phyloP scores from a whole-genome alignment of 1,139 yeast species.

The Suhomyces coccinellae region DNA sequence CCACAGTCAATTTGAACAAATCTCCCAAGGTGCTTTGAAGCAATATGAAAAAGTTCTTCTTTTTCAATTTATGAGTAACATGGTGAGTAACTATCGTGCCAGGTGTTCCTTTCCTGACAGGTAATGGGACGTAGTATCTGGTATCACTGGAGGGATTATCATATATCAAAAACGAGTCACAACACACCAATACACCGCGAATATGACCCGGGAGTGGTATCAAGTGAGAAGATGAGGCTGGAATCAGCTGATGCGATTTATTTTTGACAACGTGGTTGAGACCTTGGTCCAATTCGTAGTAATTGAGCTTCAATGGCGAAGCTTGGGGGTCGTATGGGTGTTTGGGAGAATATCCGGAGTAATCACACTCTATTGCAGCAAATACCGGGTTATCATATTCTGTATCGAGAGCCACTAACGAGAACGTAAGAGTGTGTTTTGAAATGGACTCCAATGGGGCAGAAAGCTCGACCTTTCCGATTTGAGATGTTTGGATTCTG shows the following conservation, averaged over 20 bases:
- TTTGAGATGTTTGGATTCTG: conserved; percentile 40
- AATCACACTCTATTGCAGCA: conserved; percentile 76
- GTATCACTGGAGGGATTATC: conserved; percentile 18
- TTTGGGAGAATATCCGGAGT: conserved; percentile 24
- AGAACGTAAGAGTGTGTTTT: conserved; percentile 54
- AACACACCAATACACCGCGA: conserved; percentile 44
- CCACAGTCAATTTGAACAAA: conserved; percentile 65
- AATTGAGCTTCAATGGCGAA: conserved; percentile 41
- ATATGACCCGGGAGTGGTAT: conserved; percentile 36
- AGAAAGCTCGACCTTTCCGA: conserved; percentile 49
- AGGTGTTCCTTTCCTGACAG: conserved; percentile 36
- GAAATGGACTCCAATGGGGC: conserved; percentile 75
- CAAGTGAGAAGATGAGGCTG: conserved; percentile 29
- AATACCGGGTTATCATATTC: conserved; percentile 81
- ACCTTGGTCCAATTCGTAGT: conserved; percentile 84
- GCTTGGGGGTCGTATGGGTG: conserved; percentile 16
- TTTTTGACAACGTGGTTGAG: conserved; percentile 66
- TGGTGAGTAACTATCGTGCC: conserved; percentile 52
- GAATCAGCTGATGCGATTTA: conserved; percentile 38
- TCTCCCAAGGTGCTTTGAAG: conserved; percentile 76
- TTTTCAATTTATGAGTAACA: conserved; percentile 61
- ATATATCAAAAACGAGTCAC: conserved; percentile 31
- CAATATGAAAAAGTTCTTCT: conserved; percentile 65
- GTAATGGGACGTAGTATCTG: conserved; percentile 36
- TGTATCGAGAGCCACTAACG: conserved; percentile 63